Evolutionary conservation across 805 yeast genomes (phyloP).

Genomic region (Barnettozyma sucrosica): DNA sequence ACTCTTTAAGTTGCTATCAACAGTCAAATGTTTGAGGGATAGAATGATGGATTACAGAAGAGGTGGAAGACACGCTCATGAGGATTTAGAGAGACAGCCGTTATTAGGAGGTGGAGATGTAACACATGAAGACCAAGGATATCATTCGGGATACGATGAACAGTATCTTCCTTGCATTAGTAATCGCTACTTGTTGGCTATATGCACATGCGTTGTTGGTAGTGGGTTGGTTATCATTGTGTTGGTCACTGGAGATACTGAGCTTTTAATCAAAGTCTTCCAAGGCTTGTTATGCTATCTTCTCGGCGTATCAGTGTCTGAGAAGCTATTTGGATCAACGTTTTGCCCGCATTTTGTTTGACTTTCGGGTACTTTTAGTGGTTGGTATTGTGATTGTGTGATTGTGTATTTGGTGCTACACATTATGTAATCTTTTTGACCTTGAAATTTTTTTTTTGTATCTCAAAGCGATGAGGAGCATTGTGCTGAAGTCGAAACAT

Average conservation of each 20-base stretch:
- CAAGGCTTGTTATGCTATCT: conserved; percentile 20
- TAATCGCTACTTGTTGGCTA: conserved; percentile 3
- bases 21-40: background rate
- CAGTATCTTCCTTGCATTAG: conserved; percentile 4
- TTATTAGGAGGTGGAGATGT: background rate
- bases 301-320: conserved; percentile 9
- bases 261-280: conserved; percentile 13
- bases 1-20: background rate
- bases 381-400: too few species aligned
- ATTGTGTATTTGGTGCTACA: too few species aligned
- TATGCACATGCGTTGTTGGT: conserved; percentile 3
- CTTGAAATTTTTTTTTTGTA: background rate
- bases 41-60: background rate
- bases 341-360: conserved; percentile 16
- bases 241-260: conserved; percentile 16
- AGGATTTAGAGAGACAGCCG: conserved; percentile 16
- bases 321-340: conserved; percentile 12
- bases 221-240: conserved; percentile 6
- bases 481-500: background rate
- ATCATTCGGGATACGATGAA: background rate
- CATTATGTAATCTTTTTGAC: background rate
- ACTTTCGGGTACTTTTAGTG: too few species aligned
- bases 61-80: background rate
- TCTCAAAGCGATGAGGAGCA: background rate
- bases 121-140: background rate